phyloP scores from a whole-genome alignment of 2,329 filamentous ascomycete genomes.

The Sporothrix globosa region DNA sequence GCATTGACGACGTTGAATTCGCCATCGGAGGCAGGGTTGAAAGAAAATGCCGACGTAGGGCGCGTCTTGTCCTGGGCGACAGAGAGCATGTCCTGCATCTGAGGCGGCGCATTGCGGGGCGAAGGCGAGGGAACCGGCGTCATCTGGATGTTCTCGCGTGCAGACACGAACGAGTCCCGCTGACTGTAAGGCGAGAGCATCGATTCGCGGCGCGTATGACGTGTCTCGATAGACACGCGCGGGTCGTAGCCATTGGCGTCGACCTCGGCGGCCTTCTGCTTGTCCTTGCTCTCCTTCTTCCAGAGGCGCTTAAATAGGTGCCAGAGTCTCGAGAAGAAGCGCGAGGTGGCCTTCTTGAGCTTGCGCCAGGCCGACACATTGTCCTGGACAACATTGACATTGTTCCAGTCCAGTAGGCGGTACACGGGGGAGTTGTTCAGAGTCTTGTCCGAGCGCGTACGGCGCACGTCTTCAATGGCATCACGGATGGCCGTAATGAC shows the following conservation, averaged over 20 bases:
- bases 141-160: conserved; percentile 83
- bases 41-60: conserved; percentile 43
- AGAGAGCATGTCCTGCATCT: conserved; percentile 44
- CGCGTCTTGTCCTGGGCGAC: conserved; percentile 45
- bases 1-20: conserved; percentile 48
- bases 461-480: conserved; percentile 90
- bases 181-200: conserved; percentile 55
- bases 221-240: conserved; percentile 68
- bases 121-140: conserved; percentile 87
- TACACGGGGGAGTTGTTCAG: conserved; percentile 97
- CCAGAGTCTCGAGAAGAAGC: conserved; percentile 59
- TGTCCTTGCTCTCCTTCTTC: conserved; percentile 56
- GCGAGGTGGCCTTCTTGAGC: conserved; percentile 85
- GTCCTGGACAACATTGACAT: conserved; percentile 90
- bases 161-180: conserved; percentile 57
- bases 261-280: conserved; percentile 51
- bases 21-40: conserved; percentile 44
- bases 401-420: conserved; percentile 82
- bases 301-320: conserved; percentile 52
- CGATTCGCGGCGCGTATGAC: conserved; percentile 57
- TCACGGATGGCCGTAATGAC: conserved; percentile 89
- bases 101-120: conserved; percentile 49
- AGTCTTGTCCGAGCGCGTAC: conserved; percentile 88
- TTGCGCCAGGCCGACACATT: conserved; percentile 82
- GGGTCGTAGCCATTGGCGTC: conserved; percentile 57